Evolutionary conservation across 2,329 filamentous ascomycete species (phyloP).

Genomic region (Apiospora arundinis): DNA sequence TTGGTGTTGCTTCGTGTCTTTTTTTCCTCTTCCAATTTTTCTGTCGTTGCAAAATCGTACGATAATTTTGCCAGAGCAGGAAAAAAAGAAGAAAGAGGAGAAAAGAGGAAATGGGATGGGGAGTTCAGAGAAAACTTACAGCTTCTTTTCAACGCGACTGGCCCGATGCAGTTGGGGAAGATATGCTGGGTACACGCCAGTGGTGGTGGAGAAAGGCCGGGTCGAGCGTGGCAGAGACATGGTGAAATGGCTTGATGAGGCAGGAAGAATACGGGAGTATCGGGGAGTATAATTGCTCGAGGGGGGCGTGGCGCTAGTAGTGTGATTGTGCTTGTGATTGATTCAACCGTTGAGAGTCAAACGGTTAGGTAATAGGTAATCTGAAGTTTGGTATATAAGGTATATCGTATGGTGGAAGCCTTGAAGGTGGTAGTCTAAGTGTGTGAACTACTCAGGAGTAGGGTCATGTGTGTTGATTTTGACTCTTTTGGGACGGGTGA

Average conservation of each 20-base stretch:
- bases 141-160: constrained; percentile 36
- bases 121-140: constrained; percentile 25
- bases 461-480: not conserved
- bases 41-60: not conserved
- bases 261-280: not conserved
- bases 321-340: not conserved
- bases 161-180: constrained; percentile 37
- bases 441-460: constrained; percentile 4
- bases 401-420: not conserved
- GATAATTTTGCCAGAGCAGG: not conserved
- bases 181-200: constrained; percentile 38
- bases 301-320: constrained; percentile 10
- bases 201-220: constrained; percentile 37
- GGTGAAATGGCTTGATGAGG: not conserved
- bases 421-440: not conserved
- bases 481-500: not conserved
- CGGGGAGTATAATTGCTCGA: not conserved
- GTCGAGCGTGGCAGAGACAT: constrained; percentile 19
- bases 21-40: not conserved
- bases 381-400: not conserved
- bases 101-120: not conserved
- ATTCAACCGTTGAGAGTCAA: not conserved
- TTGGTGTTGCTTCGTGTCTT: not conserved
- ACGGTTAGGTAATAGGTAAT: not conserved
- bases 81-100: constrained; percentile 1